Conservation (phyloP, 2,329 filamentous ascomycete genomes). For the Grosmannia clavigera region DNA sequence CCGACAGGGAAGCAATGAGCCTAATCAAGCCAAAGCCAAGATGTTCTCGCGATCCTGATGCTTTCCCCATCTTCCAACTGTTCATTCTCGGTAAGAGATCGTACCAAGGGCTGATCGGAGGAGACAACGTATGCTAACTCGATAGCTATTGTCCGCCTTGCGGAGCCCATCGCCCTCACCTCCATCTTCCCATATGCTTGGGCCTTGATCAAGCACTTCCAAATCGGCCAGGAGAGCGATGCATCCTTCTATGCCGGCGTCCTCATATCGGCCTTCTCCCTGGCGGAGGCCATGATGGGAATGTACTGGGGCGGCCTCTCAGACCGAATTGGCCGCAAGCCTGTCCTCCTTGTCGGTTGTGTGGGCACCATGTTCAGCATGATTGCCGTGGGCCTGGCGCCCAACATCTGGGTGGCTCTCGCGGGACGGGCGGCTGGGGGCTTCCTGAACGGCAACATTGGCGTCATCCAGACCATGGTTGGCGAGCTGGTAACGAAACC, state of each 20-base stretch:
- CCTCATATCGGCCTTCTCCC: conserved; percentile 74
- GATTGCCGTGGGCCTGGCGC: conserved; percentile 68
- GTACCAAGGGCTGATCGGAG: not conserved
- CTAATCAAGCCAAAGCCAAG: conserved; percentile 29
- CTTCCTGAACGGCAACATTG: conserved; percentile 81
- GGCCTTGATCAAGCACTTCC: conserved; percentile 65
- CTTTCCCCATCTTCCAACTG: conserved; percentile 71
- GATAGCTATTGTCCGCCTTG: conserved; percentile 71
- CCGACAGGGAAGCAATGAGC: conserved; percentile 29
- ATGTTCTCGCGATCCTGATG: conserved; percentile 49
- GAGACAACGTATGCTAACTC: not conserved
- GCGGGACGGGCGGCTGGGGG: conserved; percentile 66
- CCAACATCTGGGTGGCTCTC: conserved; percentile 75
- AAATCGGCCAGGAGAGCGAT: conserved; percentile 59
- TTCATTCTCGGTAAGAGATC: conserved; percentile 62
- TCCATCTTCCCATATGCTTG: conserved; percentile 90
- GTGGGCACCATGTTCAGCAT: conserved; percentile 73
- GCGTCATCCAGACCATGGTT: conserved; percentile 86
- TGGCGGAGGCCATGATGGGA: conserved; percentile 70
- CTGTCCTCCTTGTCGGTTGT: conserved; percentile 70
- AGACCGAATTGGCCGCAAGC: conserved; percentile 74
- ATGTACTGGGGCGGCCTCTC: conserved; percentile 82
- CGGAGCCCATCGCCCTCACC: conserved; percentile 84
- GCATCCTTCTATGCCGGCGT: conserved; percentile 81
- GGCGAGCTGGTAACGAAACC: conserved; percentile 74